Base-by-base conservation (phyloP, 2,329 filamentous ascomycete species). In the Geosmithia flava region DNA sequence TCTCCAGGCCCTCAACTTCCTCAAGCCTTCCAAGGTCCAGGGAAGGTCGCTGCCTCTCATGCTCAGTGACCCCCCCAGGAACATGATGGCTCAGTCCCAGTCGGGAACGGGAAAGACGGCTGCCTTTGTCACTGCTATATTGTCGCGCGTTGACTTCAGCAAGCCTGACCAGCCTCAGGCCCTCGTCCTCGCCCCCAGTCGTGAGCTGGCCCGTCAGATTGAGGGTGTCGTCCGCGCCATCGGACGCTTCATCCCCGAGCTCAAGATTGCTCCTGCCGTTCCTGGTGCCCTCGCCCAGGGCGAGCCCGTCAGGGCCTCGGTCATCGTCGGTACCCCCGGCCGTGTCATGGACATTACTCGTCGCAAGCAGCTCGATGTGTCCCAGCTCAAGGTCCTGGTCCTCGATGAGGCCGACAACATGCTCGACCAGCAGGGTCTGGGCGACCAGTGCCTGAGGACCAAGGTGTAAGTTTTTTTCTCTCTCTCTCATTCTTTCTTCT, bases 331-430 rank as follows among this genome's bases (percentile, higher is more conserved):
- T 51, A 98, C 93, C 1, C 93, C 93, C 1, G 93, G 93, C 48
- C 97, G 91, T 0, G 87, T 93, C 45, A 83, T 85, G 71, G 93
- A 97, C 59, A 74, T 93, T 57, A 83, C 96, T 58, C 83, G 83
- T 59, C 81, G 83, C 57, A 77, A 81, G 54, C 77, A 86, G 59
- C 76, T 98, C 53, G 80, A 95, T 56, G 67, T 80, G 0, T 78
- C 75, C 17, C 68, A 81, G 50, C 72, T 98, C 55, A 87, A 81
- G 64, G 78, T 95, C 8, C 76, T 98, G 52, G 91, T 96, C 49
- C 76, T 98, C 47, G 93, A 98, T 59, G 93, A 98, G 70, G 93
- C 93, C 49, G 93, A 98, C 69, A 97, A 96, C 69, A 98, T 98
- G 93, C 72, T 98, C 51, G 93, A 97, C 61, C 85, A 91, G 66